Percentiles rank a stretch among this genome's conserved stretches.
These are phyloP conservation scores for Aaosphaeria pasadenensis DNA, from an alignment of 2,329 filamentous ascomycete genomes.

Conservation along the genomic window DNA sequence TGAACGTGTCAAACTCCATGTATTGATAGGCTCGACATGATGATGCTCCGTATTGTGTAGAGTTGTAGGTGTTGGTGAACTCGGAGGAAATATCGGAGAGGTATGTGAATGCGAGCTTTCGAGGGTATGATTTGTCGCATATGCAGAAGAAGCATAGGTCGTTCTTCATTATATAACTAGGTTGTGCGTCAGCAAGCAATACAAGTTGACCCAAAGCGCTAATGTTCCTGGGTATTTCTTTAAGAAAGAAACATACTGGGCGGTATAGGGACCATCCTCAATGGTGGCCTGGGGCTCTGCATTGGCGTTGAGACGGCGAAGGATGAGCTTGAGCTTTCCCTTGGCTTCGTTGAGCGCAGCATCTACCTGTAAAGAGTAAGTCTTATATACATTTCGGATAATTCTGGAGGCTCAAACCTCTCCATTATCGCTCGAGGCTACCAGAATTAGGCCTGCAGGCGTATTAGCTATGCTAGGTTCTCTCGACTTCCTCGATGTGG, in stretches of 20 bases:
- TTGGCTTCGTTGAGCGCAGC: conserved; percentile 82
- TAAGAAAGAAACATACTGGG: conserved; percentile 64
- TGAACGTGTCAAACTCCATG: conserved; percentile 97
- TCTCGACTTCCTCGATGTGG: background rate
- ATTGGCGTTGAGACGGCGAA: conserved; percentile 83
- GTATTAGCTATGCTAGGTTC: conserved; percentile 13
- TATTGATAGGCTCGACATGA: conserved; percentile 88
- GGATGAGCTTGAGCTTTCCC: conserved; percentile 82
- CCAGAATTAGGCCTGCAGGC: conserved; percentile 78
- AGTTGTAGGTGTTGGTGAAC: conserved; percentile 82
- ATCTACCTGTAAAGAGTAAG: conserved; percentile 54
- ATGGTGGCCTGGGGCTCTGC: conserved; percentile 89
- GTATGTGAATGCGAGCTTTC: conserved; percentile 98
- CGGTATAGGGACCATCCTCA: conserved; percentile 76
- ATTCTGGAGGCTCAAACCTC: conserved; percentile 49
- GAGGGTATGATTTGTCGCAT: conserved; percentile 89
- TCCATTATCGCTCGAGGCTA: conserved; percentile 90
- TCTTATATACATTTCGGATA: conserved; percentile 2
- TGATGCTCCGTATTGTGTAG: conserved; percentile 69
- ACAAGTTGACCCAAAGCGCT: no score
- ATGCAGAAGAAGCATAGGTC: conserved; percentile 91
- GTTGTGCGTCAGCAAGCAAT: background rate
- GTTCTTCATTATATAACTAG: conserved; percentile 78
- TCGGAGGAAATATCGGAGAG: conserved; percentile 87
- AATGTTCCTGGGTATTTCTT: background rate